Conservation (phyloP, 192 early-diverging fungal genomes). For the Backusella circina region DNA sequence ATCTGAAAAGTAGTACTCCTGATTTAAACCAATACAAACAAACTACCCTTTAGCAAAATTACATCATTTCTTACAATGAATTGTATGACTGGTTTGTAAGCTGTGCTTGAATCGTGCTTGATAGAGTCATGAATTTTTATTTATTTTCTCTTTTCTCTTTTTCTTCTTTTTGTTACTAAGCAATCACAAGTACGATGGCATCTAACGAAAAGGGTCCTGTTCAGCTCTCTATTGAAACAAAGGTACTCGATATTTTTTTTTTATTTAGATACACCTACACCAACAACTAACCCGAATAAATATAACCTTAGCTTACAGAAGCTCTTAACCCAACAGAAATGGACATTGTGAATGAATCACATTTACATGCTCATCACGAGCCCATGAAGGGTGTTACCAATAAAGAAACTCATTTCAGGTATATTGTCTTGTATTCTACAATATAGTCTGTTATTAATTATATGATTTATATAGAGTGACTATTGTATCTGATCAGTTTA, state of each 20-base stretch:
- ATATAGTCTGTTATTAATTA: background rate
- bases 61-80: background rate
- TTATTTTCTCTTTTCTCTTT: background rate
- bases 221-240: conserved; percentile 26
- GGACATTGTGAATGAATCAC: conserved; percentile 75
- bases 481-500: background rate
- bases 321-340: conserved; percentile 55
- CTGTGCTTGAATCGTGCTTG: background rate
- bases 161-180: background rate
- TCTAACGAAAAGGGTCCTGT: conserved; percentile 27
- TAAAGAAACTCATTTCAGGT: conserved; percentile 84
- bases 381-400: conserved; percentile 76
- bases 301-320: conserved; percentile 9
- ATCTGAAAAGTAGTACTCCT: background rate
- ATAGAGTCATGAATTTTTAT: background rate
- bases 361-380: conserved; percentile 77
- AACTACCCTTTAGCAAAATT: background rate
- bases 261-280: background rate
- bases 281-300: background rate
- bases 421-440: background rate
- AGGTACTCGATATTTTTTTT: conserved; percentile 9
- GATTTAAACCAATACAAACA: background rate
- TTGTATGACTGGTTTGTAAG: background rate
- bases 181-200: conserved; percentile 14
- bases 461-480: background rate